Percentiles rank a stretch among this genome's conserved stretches.
These are phyloP conservation scores for Chamaecyparis obtusa DNA, from an alignment of 75 land plant species.

Conservation along the genomic window DNA sequence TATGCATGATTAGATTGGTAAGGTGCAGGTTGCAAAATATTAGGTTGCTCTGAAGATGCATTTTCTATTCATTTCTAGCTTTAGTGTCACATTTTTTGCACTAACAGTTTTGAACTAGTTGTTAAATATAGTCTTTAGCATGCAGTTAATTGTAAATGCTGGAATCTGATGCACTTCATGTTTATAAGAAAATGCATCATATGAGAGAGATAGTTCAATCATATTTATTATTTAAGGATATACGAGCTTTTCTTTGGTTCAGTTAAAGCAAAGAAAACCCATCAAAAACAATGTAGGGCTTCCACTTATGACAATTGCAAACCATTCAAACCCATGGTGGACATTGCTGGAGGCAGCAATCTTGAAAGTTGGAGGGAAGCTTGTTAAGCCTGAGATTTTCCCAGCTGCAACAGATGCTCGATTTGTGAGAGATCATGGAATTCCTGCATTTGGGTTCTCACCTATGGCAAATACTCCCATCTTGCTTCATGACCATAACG, in stretches of 20 bases:
- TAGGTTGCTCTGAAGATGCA: neutral
- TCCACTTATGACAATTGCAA: slow-evolving; percentile 56
- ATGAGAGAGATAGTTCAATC: slow-evolving; percentile 2
- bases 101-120: neutral
- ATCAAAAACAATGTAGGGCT: slow-evolving; percentile 44
- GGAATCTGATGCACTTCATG: neutral
- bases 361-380: slow-evolving; percentile 64
- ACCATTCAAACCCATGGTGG: slow-evolving; percentile 94
- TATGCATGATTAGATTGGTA: neutral
- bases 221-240: slow-evolving; percentile 4
- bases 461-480: slow-evolving; percentile 95
- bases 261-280: slow-evolving; percentile 25
- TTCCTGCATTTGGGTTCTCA: slow-evolving; percentile 96
- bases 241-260: neutral
- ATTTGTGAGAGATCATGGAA: slow-evolving; percentile 56
- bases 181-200: neutral
- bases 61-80: neutral
- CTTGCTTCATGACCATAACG: slow-evolving; percentile 94
- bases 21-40: neutral
- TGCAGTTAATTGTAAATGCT: neutral
- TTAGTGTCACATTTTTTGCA: neutral
- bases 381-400: slow-evolving; percentile 82
- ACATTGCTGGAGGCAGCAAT: slow-evolving; percentile 66
- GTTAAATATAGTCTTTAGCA: no score
- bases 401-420: slow-evolving; percentile 94